Percentiles rank a stretch among this genome's conserved stretches.
These are phyloP conservation scores for Arthroderma sp. DNA, from an alignment of 2,329 filamentous ascomycete species.

Conservation along the genomic window DNA sequence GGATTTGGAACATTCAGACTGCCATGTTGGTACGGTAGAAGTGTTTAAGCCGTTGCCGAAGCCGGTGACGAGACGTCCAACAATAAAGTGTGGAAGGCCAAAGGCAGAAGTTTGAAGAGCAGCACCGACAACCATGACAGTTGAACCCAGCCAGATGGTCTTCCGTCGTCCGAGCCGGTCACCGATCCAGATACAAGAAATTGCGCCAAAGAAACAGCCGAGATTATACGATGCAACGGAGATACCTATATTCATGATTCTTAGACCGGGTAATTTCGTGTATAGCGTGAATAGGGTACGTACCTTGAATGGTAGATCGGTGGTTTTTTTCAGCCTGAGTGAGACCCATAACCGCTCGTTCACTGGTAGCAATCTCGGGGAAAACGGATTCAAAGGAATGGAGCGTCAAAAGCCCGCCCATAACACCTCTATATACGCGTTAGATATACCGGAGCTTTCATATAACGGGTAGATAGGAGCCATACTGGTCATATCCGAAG, in stretches of 20 bases:
- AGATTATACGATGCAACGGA: constrained; percentile 36
- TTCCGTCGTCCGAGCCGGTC: constrained; percentile 41
- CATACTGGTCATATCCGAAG: constrained; percentile 53
- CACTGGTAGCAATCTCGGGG: constrained; percentile 42
- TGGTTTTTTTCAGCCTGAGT: constrained; percentile 25
- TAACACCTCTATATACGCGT: constrained; percentile 43
- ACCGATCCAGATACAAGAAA: constrained; percentile 41
- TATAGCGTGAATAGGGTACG: background rate
- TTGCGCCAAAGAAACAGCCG: constrained; percentile 41
- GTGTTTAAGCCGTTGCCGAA: constrained; percentile 44
- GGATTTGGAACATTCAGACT: constrained; percentile 41
- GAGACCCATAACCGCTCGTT: constrained; percentile 22
- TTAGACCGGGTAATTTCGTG: background rate
- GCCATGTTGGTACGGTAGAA: constrained; percentile 42
- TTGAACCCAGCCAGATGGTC: constrained; percentile 39
- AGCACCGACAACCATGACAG: constrained; percentile 41
- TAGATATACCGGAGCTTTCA: constrained; percentile 8
- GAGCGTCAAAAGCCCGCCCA: constrained; percentile 62
- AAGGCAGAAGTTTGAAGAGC: constrained; percentile 39
- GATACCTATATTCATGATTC: constrained; percentile 22
- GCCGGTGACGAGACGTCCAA: constrained; percentile 41
- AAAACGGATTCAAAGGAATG: constrained; percentile 46
- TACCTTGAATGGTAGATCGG: constrained; percentile 39
- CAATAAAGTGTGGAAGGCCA: constrained; percentile 38
- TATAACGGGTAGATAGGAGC: background rate